Evolutionary conservation across 2,329 filamentous ascomycete genomes (phyloP), one percentile per base, ranked within the genome.

Genomic region (Microdochium nivale): DNA sequence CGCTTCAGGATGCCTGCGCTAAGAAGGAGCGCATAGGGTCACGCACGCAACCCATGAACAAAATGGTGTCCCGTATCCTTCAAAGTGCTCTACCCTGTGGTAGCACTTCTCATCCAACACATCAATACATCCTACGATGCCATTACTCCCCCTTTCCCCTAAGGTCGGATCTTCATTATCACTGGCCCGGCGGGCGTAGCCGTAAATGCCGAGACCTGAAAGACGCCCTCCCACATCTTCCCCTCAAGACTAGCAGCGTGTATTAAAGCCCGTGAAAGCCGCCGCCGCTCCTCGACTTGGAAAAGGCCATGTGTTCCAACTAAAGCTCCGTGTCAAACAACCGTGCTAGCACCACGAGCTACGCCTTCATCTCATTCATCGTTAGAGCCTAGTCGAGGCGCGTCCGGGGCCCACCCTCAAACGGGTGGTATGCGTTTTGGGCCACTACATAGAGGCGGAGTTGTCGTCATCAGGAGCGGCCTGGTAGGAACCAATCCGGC

Each of bases 321-420:
- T 23, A 47, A 2, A 37, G 21, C 44, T 50, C 49, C 10, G 65
- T 50, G 10, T 61, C 52, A 44, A 65, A 59, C 21, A 40, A 50
- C 32, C 60, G 49, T 11, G 54, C 49, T 10, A 57, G 58, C 43
- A 64, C 53, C 4, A 59, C 57, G 13, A 65, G 51, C 4, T 53
- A 54, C 32, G 67, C 54, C 50, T 62, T 64, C 24, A 71, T 51
- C 55, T 71, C 66, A 11, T 64, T 55, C 54, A 62, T 57, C 1
- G 67, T 67, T 24, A 73, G 54, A 23, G 63, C 62, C 56, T 69
- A 64, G 0, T 68, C 69, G 21, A 68, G 60, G 50, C 70, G 73
- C 3, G 58, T 60, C 3, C 69, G 55, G 1, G 65, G 62, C 0
- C 71, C 71, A 3, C 61, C 53, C 35, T 72, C 67, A 51, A 74